Base-by-base conservation (phyloP, 495 filamentous ascomycete species). In the Corynascus novoguineensis region DNA sequence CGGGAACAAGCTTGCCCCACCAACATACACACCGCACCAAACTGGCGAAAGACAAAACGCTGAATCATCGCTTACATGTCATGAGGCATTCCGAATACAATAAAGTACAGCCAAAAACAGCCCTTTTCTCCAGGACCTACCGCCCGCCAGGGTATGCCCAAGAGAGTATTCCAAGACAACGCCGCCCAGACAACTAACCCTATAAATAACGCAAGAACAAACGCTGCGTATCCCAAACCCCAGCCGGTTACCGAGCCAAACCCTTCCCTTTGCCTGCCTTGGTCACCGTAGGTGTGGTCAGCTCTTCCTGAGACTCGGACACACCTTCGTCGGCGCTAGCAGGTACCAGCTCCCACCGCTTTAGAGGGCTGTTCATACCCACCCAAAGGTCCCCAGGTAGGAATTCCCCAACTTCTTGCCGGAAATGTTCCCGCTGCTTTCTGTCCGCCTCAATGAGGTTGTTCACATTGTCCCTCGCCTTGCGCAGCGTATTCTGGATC, bases 381-480 rank as follows among this genome's bases (percentile, higher is more conserved):
- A 85, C 85, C 93, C 92, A 98, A 38, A 98, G 83, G 64, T 97
- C 95, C 3, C 84, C 82, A 0, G 93, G 93, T 19, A 98, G 69
- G 64, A 83, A 93, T 57, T 95, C 88, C 3, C 90, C 91, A 19
- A 92, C 83, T 57, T 96, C 89, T 7, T 83, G 74, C 27, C 84
- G 81, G 72, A 98, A 98, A 14, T 78, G 72, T 62, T 95, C 89
- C 27, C 93, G 75, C 57, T 88, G 84, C 53, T 81, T 77, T 37
- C 81, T 71, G 71, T 98, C 93, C 31, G 79, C 79, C 53, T 87
- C 84, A 55, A 87, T 81, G 22, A 97, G 76, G 64, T 83, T 84
- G 49, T 91, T 82, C 9, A 97, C 74, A 61, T 86, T 86, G 56
- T 82, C 80, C 68, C 82, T 82, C 1, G 90, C 87, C 55, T 90